phyloP scores from a whole-genome alignment of 208 protist species.

The Baffinella frigidus region DNA sequence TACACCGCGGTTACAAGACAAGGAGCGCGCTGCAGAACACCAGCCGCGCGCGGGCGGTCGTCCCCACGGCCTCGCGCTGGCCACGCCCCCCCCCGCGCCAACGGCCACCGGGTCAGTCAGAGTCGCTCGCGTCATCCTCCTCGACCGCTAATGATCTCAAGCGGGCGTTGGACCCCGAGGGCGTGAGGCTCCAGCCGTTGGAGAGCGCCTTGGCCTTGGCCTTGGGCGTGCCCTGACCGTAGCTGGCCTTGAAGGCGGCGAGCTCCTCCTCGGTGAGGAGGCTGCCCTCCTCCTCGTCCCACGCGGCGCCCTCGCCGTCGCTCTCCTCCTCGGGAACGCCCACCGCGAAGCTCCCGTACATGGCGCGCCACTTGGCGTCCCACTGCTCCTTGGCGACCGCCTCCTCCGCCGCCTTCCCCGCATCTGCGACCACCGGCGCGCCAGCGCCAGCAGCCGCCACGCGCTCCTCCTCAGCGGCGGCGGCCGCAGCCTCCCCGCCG shows the following conservation, averaged over 20 bases:
- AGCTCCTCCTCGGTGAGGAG: conserved; percentile 16
- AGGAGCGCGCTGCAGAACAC: too few species aligned
- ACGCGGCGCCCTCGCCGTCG: not conserved
- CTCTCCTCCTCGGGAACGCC: not conserved
- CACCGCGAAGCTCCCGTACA: not conserved
- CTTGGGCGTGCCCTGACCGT: too few species aligned
- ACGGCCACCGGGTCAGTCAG: too few species aligned
- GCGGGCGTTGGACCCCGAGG: too few species aligned
- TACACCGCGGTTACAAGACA: too few species aligned
- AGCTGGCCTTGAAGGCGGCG: not conserved
- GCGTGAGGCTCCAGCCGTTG: too few species aligned
- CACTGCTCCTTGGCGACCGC: not conserved
- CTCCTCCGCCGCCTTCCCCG: not conserved
- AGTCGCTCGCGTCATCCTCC: too few species aligned
- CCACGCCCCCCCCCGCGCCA: too few species aligned
- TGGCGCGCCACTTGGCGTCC: conserved; percentile 4
- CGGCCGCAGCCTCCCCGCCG: not conserved
- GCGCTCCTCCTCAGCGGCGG: not conserved
- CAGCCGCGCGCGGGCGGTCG: too few species aligned
- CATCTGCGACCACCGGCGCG: not conserved
- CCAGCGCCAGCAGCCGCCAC: not conserved
- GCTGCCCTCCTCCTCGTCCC: not conserved
- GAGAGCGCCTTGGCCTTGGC: too few species aligned
- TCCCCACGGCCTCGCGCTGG: too few species aligned
- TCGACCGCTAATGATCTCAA: too few species aligned